Percentiles rank a stretch among this genome's conserved stretches.
phyloP scores from a whole-genome alignment of 345 rosid genomes.

The Brassica napus region Da-Ae NC_063446.1:1156501-1157000 shows the following conservation, averaged over 20 bases:
- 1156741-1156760: not conserved
- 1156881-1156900: conserved; percentile 47
- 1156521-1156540: conserved; percentile 89
- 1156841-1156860: conserved; percentile 5
- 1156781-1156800: not conserved
- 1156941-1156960: conserved; percentile 60
- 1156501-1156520: conserved; percentile 35
- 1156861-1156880: conserved; percentile 34
- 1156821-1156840: not conserved
- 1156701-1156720: conserved; percentile 17
- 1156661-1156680: conserved; percentile 56
- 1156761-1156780: not conserved
- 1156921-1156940: conserved; percentile 45
- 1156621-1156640: conserved; percentile 62
- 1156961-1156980: conserved; percentile 47
- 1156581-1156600: conserved; percentile 52
- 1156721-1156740: not conserved
- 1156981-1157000: no score
- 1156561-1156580: conserved; percentile 47
- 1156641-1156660: conserved; percentile 61
- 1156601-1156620: conserved; percentile 50
- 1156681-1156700: conserved; percentile 35
- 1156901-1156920: conserved; percentile 51
- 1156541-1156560: conserved; percentile 60
- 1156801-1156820: not conserved